These are phyloP conservation scores for Nothophoma quercina DNA, from an alignment of 2,329 filamentous ascomycete species.

Conservation along the genomic window DNA sequence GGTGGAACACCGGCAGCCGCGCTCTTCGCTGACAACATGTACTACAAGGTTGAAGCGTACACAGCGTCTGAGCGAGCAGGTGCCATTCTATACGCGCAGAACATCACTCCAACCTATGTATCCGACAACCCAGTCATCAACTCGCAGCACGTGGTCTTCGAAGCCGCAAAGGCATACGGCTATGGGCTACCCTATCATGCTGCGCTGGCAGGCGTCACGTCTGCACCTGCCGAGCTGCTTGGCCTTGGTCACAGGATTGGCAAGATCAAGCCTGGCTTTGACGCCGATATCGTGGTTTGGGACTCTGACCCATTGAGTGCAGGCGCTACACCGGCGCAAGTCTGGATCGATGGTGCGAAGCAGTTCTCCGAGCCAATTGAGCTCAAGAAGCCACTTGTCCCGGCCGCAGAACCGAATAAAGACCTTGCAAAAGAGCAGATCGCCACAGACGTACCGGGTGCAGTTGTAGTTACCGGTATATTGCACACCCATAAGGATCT, in stretches of 20 bases:
- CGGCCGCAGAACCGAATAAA: conserved; percentile 51
- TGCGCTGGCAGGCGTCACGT: conserved; percentile 48
- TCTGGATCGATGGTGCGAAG: conserved; percentile 52
- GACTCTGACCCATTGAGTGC: conserved; percentile 52
- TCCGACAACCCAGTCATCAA: conserved; percentile 68
- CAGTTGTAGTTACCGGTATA: conserved; percentile 5
- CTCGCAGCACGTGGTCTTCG: conserved; percentile 73
- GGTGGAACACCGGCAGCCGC: conserved; percentile 55
- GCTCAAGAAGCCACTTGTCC: conserved; percentile 28
- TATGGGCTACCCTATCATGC: conserved; percentile 53
- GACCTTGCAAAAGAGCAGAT: conserved; percentile 45
- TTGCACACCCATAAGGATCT: neutral
- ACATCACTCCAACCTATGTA: conserved; percentile 68
- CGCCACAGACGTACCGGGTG: conserved; percentile 15
- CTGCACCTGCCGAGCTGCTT: conserved; percentile 50
- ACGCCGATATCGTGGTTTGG: conserved; percentile 55
- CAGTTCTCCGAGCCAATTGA: conserved; percentile 38
- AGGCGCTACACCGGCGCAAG: conserved; percentile 51
- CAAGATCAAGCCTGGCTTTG: conserved; percentile 51
- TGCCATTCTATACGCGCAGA: conserved; percentile 70
- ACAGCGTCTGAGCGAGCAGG: conserved; percentile 71
- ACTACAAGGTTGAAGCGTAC: conserved; percentile 74
- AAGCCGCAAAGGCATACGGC: conserved; percentile 55
- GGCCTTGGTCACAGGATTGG: conserved; percentile 51
- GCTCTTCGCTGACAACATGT: conserved; percentile 77